Percentiles rank a stretch among this genome's conserved stretches.
Conservation (phyloP, 2,329 filamentous ascomycete genomes). For the Sporothrix inflata region DNA sequence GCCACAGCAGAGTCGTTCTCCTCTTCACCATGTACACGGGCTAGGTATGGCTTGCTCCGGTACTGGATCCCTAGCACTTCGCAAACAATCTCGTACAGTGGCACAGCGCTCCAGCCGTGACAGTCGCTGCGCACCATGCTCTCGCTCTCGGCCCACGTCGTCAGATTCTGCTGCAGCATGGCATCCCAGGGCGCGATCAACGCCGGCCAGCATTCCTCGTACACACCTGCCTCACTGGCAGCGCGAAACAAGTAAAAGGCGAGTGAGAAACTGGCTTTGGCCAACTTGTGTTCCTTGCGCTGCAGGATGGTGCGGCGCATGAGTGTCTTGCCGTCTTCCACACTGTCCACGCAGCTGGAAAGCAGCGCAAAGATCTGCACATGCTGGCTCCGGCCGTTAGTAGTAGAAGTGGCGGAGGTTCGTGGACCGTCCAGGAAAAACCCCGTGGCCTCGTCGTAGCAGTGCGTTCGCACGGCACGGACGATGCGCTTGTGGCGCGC, state of each 20-base stretch:
- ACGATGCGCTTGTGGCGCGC: too few relatives aligned
- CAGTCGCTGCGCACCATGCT: neutral
- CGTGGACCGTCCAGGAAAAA: too few relatives aligned
- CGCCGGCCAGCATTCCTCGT: too few relatives aligned
- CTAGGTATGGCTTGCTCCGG: slow-evolving; percentile 41
- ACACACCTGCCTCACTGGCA: neutral
- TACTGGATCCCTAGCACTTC: neutral
- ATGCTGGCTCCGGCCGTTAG: too few relatives aligned
- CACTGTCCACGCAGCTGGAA: too few relatives aligned
- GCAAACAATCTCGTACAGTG: neutral
- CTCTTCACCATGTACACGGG: neutral
- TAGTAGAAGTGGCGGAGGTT: too few relatives aligned
- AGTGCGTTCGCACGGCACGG: too few relatives aligned
- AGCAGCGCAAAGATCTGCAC: too few relatives aligned
- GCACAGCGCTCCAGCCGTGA: neutral
- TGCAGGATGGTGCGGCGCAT: neutral
- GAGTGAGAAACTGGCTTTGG: neutral
- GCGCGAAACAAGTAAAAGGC: neutral
- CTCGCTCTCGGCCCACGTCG: neutral
- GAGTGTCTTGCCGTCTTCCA: neutral
- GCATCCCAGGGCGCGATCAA: neutral
- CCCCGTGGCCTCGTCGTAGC: too few relatives aligned
- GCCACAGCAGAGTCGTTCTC: too few relatives aligned
- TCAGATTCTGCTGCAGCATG: neutral
- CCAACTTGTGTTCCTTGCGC: neutral